Evolutionary conservation across 345 rosid genomes (phyloP).

Genomic region (Aurinia saxatilis): DNA sequence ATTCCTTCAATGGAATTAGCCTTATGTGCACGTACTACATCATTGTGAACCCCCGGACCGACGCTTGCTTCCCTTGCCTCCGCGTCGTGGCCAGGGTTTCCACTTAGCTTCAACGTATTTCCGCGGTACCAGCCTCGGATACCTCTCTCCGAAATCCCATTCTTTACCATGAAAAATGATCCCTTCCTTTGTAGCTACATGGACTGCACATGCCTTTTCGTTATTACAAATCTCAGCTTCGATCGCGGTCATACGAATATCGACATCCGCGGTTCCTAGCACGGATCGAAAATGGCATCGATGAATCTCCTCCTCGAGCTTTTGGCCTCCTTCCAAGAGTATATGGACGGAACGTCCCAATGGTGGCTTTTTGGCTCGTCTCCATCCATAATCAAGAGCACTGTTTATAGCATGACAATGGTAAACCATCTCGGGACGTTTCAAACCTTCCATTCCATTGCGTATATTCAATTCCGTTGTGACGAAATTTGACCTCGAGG

Average conservation of each 20-base stretch:
- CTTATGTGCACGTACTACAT: constrained; percentile 7
- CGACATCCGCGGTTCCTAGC: constrained; percentile 16
- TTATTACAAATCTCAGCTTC: constrained; percentile 22
- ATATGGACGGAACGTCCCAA: constrained; percentile 8
- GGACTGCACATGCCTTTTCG: constrained; percentile 11
- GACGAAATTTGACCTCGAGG: constrained; percentile 12
- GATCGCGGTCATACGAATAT: constrained; percentile 21
- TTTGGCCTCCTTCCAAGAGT: constrained; percentile 25
- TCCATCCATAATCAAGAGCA: constrained; percentile 27
- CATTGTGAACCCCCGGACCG: constrained; percentile 10
- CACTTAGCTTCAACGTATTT: constrained; percentile 21
- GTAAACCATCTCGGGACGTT: constrained; percentile 26
- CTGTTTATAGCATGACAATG: constrained; percentile 5
- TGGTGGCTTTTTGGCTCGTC: constrained; percentile 17
- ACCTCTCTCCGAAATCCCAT: constrained; percentile 24
- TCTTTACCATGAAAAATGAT: constrained; percentile 20
- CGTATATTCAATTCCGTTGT: constrained; percentile 19
- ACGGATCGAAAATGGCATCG: constrained; percentile 30
- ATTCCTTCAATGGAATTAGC: background rate
- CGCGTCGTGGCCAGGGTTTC: constrained; percentile 27
- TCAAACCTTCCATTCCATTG: constrained; percentile 21
- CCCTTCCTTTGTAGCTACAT: constrained; percentile 22
- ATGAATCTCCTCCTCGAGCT: constrained; percentile 22
- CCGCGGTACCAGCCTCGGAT: constrained; percentile 11
- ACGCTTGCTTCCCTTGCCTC: background rate